Evolutionary conservation across 2,329 filamentous ascomycete species (phyloP).

Genomic region (Aspergillus sp.): DNA sequence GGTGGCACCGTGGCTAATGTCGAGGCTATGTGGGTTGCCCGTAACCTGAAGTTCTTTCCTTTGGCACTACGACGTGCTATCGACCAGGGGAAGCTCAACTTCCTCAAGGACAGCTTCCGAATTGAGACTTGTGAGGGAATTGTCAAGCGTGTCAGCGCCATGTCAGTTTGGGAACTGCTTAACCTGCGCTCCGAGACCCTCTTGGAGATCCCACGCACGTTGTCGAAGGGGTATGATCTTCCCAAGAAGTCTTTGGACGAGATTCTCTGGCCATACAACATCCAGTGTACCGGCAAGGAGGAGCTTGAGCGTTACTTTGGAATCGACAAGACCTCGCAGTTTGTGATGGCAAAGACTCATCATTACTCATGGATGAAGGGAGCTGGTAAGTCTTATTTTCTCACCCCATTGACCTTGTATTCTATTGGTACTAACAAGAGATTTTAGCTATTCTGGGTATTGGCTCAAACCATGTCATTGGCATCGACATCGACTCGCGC

Average conservation of each 20-base stretch:
- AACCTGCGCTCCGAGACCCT: conserved; percentile 43
- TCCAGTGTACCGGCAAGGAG: conserved; percentile 10
- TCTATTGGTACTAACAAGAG: not conserved
- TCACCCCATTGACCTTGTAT: not conserved
- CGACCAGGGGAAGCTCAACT: conserved; percentile 25
- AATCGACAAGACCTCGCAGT: conserved; percentile 32
- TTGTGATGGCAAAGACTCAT: conserved; percentile 42
- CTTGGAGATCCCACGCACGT: conserved; percentile 39
- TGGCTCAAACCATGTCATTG: conserved; percentile 44
- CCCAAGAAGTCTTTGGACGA: conserved; percentile 1
- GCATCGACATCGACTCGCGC: conserved; percentile 41
- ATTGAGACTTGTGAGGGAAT: conserved; percentile 29
- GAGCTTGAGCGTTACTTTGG: conserved; percentile 21
- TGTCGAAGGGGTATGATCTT: conserved; percentile 3
- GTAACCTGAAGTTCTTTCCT: conserved; percentile 51
- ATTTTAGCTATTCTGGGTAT: conserved; percentile 43
- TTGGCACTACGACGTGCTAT: conserved; percentile 38
- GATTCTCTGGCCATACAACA: conserved; percentile 3
- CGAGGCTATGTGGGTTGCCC: conserved; percentile 48
- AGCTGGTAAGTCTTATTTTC: conserved; percentile 32
- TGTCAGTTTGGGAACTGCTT: conserved; percentile 46
- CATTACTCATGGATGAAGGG: conserved; percentile 54
- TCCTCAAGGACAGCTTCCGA: conserved; percentile 30
- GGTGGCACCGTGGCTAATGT: conserved; percentile 50
- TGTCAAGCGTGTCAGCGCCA: conserved; percentile 36